phyloP scores from a whole-genome alignment of 2,329 filamentous ascomycete genomes.

The Nannizzia gypsea region DNA sequence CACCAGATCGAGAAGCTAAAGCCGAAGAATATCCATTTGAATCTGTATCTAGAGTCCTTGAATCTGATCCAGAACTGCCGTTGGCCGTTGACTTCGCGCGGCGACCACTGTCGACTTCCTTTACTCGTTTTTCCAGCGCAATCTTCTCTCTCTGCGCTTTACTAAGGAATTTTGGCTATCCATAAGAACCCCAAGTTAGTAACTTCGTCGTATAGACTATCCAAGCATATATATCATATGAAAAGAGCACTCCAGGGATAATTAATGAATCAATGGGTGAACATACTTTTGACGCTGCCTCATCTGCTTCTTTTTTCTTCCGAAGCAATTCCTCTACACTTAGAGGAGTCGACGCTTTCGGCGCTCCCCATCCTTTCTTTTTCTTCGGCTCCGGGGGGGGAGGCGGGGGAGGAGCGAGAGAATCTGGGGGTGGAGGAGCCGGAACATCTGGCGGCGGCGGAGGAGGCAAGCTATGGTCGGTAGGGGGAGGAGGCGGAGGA shows the following conservation, averaged over 20 bases:
- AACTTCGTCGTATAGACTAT: conserved; percentile 9
- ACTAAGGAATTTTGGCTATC: conserved; percentile 67
- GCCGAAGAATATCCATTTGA: conserved; percentile 9
- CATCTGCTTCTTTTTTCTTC: conserved; percentile 77
- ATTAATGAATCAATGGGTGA: background rate
- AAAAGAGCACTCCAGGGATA: background rate
- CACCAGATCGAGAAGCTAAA: conserved; percentile 9
- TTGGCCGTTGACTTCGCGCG: conserved; percentile 26
- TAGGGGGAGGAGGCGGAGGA: conserved; percentile 32
- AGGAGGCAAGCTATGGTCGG: conserved; percentile 30
- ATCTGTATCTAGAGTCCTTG: conserved; percentile 8
- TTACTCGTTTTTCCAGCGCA: conserved; percentile 63
- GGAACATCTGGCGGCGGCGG: conserved; percentile 32
- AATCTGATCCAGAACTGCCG: conserved; percentile 11
- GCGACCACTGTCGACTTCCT: conserved; percentile 55
- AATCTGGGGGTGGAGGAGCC: conserved; percentile 26
- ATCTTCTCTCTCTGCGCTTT: conserved; percentile 71
- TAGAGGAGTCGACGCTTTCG: conserved; percentile 41
- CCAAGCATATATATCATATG: background rate
- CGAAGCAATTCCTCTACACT: conserved; percentile 77
- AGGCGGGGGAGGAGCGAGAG: conserved; percentile 28
- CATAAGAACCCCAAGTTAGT: conserved; percentile 10
- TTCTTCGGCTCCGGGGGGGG: conserved; percentile 35
- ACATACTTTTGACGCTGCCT: conserved; percentile 61
- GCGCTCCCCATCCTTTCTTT: conserved; percentile 42